Evolutionary conservation across 331 rosid species (phyloP).

Genomic region (Pyrus hybrid): DNA sequence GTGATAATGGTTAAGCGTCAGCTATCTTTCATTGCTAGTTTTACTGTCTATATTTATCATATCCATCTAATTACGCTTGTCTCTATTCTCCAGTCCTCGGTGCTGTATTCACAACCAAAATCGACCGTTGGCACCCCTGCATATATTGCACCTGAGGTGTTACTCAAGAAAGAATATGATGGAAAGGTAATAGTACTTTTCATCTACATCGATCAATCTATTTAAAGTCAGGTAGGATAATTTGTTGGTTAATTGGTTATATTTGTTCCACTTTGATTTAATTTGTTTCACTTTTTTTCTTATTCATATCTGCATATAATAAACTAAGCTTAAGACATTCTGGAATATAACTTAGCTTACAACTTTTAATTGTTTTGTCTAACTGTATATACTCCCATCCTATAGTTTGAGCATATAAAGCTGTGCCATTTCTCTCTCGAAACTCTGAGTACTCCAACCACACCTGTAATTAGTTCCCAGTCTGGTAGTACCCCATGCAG

Average conservation of each 20-base stretch:
- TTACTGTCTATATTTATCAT: background rate
- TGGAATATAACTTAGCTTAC: background rate
- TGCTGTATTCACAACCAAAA: slow-evolving; percentile 92
- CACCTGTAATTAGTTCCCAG: too few species aligned
- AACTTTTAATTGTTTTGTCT: background rate
- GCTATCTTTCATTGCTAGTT: background rate
- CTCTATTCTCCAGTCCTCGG: slow-evolving; percentile 57
- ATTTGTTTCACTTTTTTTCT: background rate
- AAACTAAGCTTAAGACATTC: background rate
- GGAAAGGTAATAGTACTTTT: slow-evolving; percentile 62
- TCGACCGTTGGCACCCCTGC: slow-evolving; percentile 98
- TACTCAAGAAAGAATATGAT: slow-evolving; percentile 91
- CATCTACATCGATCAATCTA: too few species aligned
- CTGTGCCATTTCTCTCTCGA: background rate
- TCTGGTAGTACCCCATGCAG: too few species aligned
- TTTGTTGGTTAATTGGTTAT: background rate
- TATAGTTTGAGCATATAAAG: background rate
- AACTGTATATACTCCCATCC: background rate
- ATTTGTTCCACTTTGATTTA: background rate
- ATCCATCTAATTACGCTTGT: slow-evolving; percentile 19
- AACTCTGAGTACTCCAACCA: too few species aligned
- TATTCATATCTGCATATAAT: background rate
- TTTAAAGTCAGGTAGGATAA: background rate
- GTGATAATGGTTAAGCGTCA: background rate
- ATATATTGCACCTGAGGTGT: slow-evolving; percentile 90